These are phyloP conservation scores for Dendryphion nanum DNA, from an alignment of 2,329 filamentous ascomycete species.

Conservation along the genomic window DNA sequence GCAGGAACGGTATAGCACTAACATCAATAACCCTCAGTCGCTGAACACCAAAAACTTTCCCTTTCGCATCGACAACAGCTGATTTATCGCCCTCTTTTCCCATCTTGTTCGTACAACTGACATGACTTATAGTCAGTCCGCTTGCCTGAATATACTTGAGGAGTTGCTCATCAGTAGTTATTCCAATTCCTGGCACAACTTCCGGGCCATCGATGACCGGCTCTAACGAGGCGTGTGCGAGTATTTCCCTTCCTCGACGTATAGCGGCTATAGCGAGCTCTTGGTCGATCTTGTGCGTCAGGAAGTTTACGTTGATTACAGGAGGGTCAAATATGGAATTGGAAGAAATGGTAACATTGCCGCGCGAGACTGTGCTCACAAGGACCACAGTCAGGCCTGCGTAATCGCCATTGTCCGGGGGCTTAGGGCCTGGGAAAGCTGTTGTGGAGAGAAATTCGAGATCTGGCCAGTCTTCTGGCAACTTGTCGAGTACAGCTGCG, in stretches of 20 bases:
- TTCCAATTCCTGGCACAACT: slow-evolving; percentile 23
- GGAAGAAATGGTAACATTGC: slow-evolving; percentile 34
- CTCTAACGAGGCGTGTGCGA: slow-evolving; percentile 15
- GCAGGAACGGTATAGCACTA: slow-evolving; percentile 28
- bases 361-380: slow-evolving; percentile 35
- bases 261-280: slow-evolving; percentile 34
- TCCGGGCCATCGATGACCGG: slow-evolving; percentile 23
- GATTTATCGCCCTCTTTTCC: slow-evolving; percentile 21
- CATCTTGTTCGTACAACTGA: slow-evolving; percentile 28
- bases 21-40: slow-evolving; percentile 34
- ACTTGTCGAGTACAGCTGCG: slow-evolving; percentile 12
- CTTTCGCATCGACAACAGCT: slow-evolving; percentile 37
- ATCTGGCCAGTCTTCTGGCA: slow-evolving; percentile 26
- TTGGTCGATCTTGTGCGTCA: slow-evolving; percentile 29
- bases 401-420: slow-evolving; percentile 24
- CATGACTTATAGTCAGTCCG: slow-evolving; percentile 19
- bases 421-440: slow-evolving; percentile 23
- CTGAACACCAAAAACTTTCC: slow-evolving; percentile 30
- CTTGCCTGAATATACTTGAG: slow-evolving; percentile 18
- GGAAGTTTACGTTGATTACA: slow-evolving; percentile 36
- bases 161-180: slow-evolving; percentile 28
- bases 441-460: slow-evolving; percentile 23
- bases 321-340: slow-evolving; percentile 29
- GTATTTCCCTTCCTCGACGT: slow-evolving; percentile 31
- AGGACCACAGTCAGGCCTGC: slow-evolving; percentile 28